Conservation (phyloP, 2,329 filamentous ascomycete species). For the Tolypocladium amazonense region DNA sequence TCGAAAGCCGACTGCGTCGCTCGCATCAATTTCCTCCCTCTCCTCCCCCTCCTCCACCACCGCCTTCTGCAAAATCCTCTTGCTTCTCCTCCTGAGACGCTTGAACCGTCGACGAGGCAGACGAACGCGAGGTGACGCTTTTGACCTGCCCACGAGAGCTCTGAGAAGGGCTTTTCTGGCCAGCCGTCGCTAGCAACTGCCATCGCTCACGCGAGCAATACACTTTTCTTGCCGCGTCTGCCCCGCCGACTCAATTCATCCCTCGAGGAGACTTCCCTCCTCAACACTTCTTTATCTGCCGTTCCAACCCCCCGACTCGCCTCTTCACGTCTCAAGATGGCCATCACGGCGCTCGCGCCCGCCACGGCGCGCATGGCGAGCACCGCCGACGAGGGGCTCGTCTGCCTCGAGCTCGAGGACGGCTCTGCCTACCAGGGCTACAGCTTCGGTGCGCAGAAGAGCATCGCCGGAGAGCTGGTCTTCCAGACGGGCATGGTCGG, state of each 20-base stretch:
- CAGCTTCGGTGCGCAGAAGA: conserved; percentile 94
- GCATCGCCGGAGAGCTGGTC: conserved; percentile 90
- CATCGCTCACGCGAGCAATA: conserved; percentile 11
- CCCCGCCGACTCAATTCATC: conserved; percentile 12
- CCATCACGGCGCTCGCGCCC: conserved; percentile 32
- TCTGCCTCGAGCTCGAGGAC: conserved; percentile 89
- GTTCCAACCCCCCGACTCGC: background rate
- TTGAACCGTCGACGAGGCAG: conserved; percentile 16
- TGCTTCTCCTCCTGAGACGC: background rate
- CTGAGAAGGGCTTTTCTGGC: conserved; percentile 28
- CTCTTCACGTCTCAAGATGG: conserved; percentile 15
- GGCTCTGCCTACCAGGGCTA: conserved; percentile 85
- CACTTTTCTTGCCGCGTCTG: conserved; percentile 12
- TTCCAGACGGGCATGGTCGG: conserved; percentile 99
- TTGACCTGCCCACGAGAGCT: conserved; percentile 24
- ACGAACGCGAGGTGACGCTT: conserved; percentile 26
- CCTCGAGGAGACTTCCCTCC: background rate
- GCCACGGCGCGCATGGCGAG: conserved; percentile 50
- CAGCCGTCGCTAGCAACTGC: conserved; percentile 21
- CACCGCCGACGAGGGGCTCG: conserved; percentile 46
- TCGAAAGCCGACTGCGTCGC: background rate
- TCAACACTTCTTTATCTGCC: background rate
- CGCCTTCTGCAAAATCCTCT: background rate
- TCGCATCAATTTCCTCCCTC: background rate
- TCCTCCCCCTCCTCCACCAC: no score